Evolutionary conservation across 495 filamentous ascomycete species (phyloP).

Genomic region (Penicillium salamii): DNA sequence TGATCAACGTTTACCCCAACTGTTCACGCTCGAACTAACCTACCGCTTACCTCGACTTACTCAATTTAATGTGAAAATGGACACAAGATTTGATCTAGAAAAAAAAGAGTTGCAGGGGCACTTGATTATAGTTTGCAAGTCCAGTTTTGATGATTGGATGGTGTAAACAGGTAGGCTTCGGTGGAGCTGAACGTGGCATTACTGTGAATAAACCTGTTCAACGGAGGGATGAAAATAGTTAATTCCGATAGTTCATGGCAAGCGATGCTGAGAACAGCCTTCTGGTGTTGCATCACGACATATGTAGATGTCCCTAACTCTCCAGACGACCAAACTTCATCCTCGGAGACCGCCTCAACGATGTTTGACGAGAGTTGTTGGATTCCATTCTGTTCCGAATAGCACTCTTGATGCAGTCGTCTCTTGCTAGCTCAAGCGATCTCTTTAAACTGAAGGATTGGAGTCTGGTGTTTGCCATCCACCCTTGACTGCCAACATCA

Average conservation of each 20-base stretch:
- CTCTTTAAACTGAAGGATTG: neutral
- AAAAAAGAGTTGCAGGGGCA: neutral
- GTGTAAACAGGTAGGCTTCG: neutral
- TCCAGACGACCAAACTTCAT: neutral
- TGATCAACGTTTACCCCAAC: neutral
- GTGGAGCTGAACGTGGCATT: neutral
- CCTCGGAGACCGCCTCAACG: slow-evolving; percentile 1
- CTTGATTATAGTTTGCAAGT: neutral
- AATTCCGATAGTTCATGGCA: neutral
- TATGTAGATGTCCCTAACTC: neutral
- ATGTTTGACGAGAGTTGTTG: neutral
- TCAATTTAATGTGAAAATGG: neutral
- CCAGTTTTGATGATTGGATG: neutral
- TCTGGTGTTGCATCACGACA: slow-evolving; percentile 2
- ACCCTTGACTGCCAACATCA: slow-evolving; percentile 5
- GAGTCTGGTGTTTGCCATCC: neutral
- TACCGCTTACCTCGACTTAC: neutral
- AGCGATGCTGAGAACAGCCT: neutral
- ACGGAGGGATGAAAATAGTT: neutral
- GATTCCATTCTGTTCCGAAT: slow-evolving; percentile 1
- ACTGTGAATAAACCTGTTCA: neutral
- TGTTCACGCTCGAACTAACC: neutral
- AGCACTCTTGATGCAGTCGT: slow-evolving; percentile 4
- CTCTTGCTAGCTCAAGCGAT: slow-evolving; percentile 2
- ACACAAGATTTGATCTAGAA: neutral